Conservation (phyloP, 2,329 filamentous ascomycete genomes). For the Tothia fuscella region DNA sequence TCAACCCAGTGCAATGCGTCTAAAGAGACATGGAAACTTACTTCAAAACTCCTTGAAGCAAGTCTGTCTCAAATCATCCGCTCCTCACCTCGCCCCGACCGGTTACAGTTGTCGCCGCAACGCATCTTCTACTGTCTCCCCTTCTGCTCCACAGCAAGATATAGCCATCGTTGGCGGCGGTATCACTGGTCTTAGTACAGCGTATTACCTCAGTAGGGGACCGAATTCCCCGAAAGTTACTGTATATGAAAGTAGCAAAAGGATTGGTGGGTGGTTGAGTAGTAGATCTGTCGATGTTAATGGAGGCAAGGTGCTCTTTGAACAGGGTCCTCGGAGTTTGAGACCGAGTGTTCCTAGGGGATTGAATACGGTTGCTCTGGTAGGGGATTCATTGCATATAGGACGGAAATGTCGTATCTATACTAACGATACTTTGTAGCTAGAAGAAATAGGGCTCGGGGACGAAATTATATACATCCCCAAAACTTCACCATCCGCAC, state of each 20-base stretch:
- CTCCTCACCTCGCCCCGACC: conserved; percentile 16
- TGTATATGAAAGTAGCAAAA: conserved; percentile 60
- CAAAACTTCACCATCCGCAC: conserved; percentile 38
- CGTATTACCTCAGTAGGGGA: conserved; percentile 57
- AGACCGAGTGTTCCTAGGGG: conserved; percentile 14
- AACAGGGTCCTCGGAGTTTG: conserved; percentile 62
- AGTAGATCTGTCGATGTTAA: conserved; percentile 49
- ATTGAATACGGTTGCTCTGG: conserved; percentile 12
- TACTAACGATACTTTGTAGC: no score
- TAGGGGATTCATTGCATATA: conserved; percentile 7
- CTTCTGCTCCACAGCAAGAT: conserved; percentile 20
- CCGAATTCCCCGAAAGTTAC: conserved; percentile 63
- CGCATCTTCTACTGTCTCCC: conserved; percentile 13
- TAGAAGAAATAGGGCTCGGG: conserved; percentile 44
- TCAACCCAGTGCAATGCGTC: conserved; percentile 4
- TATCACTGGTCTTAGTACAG: conserved; percentile 39
- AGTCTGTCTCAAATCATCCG: conserved; percentile 14
- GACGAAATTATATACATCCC: conserved; percentile 44
- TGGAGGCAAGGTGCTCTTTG: conserved; percentile 56
- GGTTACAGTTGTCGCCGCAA: background rate
- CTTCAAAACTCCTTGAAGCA: conserved; percentile 17
- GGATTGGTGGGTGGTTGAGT: conserved; percentile 74
- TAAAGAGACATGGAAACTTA: background rate
- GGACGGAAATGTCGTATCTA: no score
- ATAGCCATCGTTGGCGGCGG: conserved; percentile 41